phyloP scores from a whole-genome alignment of 345 rosid genomes.

The Excoecaria agallocha region DNA sequence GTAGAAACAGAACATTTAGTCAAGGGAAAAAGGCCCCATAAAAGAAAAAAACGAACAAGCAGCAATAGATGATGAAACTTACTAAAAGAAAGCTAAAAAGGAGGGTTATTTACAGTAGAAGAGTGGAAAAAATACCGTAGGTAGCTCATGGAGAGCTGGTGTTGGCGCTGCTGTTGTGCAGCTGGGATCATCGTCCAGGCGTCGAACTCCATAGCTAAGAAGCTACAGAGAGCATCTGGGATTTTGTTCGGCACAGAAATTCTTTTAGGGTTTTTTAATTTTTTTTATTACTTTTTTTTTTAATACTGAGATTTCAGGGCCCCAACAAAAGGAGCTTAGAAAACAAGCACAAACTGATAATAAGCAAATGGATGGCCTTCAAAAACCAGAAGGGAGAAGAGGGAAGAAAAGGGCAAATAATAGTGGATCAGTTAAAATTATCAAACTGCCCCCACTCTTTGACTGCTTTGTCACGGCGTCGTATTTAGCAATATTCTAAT shows the following conservation, averaged over 20 bases:
- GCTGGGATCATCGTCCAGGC: slow-evolving; percentile 40
- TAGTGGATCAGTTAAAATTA: background rate
- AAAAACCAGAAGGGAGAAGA: slow-evolving; percentile 23
- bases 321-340: slow-evolving; percentile 16
- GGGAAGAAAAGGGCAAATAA: background rate
- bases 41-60: background rate
- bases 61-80: background rate
- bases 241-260: background rate
- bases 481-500: background rate
- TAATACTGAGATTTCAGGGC: background rate
- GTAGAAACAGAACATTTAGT: background rate
- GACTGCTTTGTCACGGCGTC: background rate
- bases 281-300: background rate
- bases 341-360: slow-evolving; percentile 37
- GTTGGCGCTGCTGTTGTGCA: slow-evolving; percentile 23
- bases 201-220: slow-evolving; percentile 42
- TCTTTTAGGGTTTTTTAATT: slow-evolving; percentile 21
- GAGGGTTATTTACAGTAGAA: background rate
- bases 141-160: slow-evolving; percentile 31
- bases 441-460: slow-evolving; percentile 3
- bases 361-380: slow-evolving; percentile 38
- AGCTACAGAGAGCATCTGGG: slow-evolving; percentile 36
- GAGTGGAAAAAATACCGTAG: slow-evolving; percentile 35
- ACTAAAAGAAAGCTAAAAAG: background rate
- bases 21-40: background rate